Evolutionary conservation across 768 basidiomycete genomes (phyloP).

Genomic region (Candolleomyces aberdarensis): DNA sequence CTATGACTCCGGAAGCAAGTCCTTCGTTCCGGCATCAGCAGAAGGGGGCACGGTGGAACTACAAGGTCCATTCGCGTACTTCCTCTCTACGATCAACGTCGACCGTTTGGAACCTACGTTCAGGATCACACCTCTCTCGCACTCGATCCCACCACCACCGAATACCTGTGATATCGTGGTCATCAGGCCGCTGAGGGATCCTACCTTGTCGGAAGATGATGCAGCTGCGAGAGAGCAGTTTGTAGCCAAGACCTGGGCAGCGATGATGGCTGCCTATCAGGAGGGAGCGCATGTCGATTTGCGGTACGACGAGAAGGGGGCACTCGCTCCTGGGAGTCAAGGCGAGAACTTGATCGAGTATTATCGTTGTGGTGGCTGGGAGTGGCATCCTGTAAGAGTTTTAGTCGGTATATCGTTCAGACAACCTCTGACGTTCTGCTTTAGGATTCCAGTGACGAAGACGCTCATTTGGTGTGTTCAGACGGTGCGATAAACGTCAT

Average conservation of each 20-base stretch:
- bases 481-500: constrained; percentile 76
- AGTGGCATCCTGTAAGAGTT: constrained; percentile 76
- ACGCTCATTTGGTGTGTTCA: constrained; percentile 71
- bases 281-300: constrained; percentile 69
- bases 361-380: constrained; percentile 75
- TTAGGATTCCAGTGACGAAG: constrained; percentile 56
- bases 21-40: constrained; percentile 43
- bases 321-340: constrained; percentile 36
- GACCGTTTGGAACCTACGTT: constrained; percentile 85
- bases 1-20: constrained; percentile 52
- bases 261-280: constrained; percentile 70
- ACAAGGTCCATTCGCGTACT: constrained; percentile 82
- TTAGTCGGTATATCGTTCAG: constrained; percentile 1
- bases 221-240: constrained; percentile 45
- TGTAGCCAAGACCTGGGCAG: constrained; percentile 47
- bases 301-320: constrained; percentile 47
- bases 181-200: constrained; percentile 68
- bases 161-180: constrained; percentile 70
- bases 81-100: constrained; percentile 77
- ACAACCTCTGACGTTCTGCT: neutral
- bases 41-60: constrained; percentile 27
- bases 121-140: constrained; percentile 65
- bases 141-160: constrained; percentile 39
- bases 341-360: constrained; percentile 71
- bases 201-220: constrained; percentile 38